phyloP scores from a whole-genome alignment of 1,284 basidiomycete species.

The Ustilago shanxiensis region DNA sequence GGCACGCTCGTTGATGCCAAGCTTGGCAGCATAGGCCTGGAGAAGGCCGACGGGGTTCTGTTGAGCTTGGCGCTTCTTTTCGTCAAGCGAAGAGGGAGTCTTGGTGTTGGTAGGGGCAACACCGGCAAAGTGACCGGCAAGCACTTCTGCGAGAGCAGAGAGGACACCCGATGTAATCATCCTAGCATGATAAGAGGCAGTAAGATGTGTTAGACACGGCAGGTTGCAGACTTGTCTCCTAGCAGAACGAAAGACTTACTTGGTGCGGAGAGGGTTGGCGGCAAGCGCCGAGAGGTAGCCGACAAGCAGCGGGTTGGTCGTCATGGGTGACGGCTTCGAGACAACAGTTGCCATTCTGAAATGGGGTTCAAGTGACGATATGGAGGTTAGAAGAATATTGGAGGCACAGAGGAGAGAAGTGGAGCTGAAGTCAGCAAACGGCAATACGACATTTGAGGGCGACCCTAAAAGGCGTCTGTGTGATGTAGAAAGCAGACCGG shows the following conservation, averaged over 20 bases:
- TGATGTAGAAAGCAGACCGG: neutral
- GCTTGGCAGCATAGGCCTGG: conserved; percentile 38
- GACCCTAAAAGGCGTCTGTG: neutral
- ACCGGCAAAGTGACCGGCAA: conserved; percentile 60
- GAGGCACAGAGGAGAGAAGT: neutral
- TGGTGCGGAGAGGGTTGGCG: conserved; percentile 62
- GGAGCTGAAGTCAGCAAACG: neutral
- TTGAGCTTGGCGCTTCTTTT: conserved; percentile 44
- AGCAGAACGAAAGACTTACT: conserved; percentile 25
- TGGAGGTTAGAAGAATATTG: neutral
- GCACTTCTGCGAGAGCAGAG: conserved; percentile 57
- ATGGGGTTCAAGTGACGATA: neutral
- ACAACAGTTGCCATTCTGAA: conserved; percentile 43
- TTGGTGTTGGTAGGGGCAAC: conserved; percentile 43
- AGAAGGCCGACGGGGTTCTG: conserved; percentile 40
- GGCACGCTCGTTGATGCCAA: conserved; percentile 71
- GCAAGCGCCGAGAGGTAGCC: conserved; percentile 56
- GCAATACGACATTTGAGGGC: neutral
- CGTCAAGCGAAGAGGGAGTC: conserved; percentile 27
- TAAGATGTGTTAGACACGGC: neutral
- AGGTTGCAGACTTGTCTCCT: neutral
- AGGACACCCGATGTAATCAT: conserved; percentile 60
- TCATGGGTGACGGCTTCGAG: conserved; percentile 43
- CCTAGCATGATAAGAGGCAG: conserved; percentile 8
- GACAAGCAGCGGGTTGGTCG: conserved; percentile 51